Evolutionary conservation across 805 yeast genomes (phyloP), one percentile per base, ranked within the genome.

Genomic region (Tetrapisispora namnaoensis): DNA sequence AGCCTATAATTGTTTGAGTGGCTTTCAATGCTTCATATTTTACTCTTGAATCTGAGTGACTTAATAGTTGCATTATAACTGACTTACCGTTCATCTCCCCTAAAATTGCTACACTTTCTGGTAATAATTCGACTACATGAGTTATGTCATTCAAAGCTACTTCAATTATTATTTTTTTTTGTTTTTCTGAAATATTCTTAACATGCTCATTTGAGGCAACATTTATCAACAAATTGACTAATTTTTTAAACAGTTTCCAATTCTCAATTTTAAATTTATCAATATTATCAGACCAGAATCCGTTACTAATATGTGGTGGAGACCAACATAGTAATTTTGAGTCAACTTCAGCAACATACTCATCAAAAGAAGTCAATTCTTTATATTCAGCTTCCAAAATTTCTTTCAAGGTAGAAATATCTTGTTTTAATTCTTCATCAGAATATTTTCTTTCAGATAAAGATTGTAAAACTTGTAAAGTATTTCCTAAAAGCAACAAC

Each of bases 11-110:
- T 49, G 83, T 78, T 71, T 93, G 99, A n/a, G 96, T 87, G 4
- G 97, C 89, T 66, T 86, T 87, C 62, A 93, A 77, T 1, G 98
- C 98, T 71, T 91, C 96, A 64, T 84, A 93, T 64, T 91, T 86
- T 55, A 93, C 90, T 62, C 87, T 93, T 21, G 90, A 77, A 65
- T 89, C 90, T 39, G 82, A 78, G 50, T 82, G 79, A 60, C 78
- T 80, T 80, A 93, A 81, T 54, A 89, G 73, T 52, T 78, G 77
- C 98, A 93, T 91, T 49, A 93, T 79, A 65, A 80, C 78, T 21
- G 84, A 71, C 73, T 93, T 93, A 55, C 83, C 74, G 58, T 87
- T 78, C 53, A 69, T 63, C 58, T 77, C 69, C 59, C 71, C 73
- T 45, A 86, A 65, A 14, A 79, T 70, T 44, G 70, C 71, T 24